A percentile compares a stretch with the other conserved stretches of the same genome.
These are phyloP conservation scores for Cladosporium phlei DNA, from an alignment of 2,329 filamentous ascomycete genomes.

Conservation along the genomic window DNA sequence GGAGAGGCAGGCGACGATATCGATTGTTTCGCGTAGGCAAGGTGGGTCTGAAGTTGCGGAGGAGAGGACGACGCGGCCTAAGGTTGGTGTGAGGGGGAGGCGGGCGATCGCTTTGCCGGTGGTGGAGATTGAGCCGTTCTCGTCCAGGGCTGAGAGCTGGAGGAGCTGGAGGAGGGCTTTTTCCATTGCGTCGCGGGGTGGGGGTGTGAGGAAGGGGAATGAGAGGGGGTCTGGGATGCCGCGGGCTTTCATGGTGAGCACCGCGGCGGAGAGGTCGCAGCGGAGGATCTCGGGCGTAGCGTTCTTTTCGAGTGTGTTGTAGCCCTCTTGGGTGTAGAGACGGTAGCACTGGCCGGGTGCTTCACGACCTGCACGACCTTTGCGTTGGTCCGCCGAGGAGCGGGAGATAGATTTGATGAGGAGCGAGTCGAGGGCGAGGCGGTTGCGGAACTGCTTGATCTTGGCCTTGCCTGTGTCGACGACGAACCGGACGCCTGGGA, in stretches of 20 bases:
- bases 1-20: constrained; percentile 67
- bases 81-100: constrained; percentile 74
- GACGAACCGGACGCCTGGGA: constrained; percentile 86
- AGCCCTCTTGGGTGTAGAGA: constrained; percentile 78
- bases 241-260: constrained; percentile 89
- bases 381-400: constrained; percentile 85
- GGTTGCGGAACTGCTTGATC: constrained; percentile 81
- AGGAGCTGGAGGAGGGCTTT: constrained; percentile 78
- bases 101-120: constrained; percentile 72
- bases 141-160: constrained; percentile 69
- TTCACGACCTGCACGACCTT: constrained; percentile 89
- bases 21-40: constrained; percentile 77
- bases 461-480: constrained; percentile 93
- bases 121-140: constrained; percentile 67
- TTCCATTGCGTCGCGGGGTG: constrained; percentile 70
- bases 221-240: constrained; percentile 74
- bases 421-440: constrained; percentile 83
- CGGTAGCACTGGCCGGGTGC: constrained; percentile 84
- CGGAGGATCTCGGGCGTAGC: constrained; percentile 86
- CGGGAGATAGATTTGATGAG: constrained; percentile 87
- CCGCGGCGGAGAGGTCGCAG: constrained; percentile 78
- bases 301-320: constrained; percentile 62
- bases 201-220: constrained; percentile 82
- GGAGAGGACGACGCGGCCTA: constrained; percentile 78
- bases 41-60: constrained; percentile 65